Evolutionary conservation across 345 rosid genomes (phyloP), one percentile per base, ranked within the genome.

Genomic region (Camelina sativa): DNA sequence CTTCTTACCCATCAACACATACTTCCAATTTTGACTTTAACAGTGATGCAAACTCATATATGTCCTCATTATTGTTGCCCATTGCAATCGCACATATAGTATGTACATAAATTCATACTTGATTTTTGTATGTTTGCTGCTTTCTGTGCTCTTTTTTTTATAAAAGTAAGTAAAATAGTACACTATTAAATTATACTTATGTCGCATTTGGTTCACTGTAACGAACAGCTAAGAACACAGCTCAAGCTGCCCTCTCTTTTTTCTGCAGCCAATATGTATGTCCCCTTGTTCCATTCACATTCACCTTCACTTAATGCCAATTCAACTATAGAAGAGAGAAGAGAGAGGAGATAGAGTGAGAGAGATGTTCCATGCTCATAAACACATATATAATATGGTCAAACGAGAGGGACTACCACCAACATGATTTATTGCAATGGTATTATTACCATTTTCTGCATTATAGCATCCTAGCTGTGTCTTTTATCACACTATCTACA

Each of bases 231-330:
- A 76, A 76, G 64, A 62, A 35, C 64, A 6, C 71, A 62, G 53
- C 75, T 70, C 75, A 60, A 70, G 15, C 75, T 62, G 71, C 71
- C 60, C 60, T 63, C 69, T 62, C 23, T 46, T 76, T 62, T 62
- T n/a, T 62, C 71, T 76, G 75, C 71, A 76, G 43, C 59, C 60
- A 69, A 47, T 47, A 44, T 54, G 40, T 46, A 35, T 69, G 80
- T 76, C 66, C 80, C 80, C 71, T 62, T 69, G 66, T 64, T 47
- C 8, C 23, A 52, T 48, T 65, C 58, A 30, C 61, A 51, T 68
- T 60, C 47, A 75, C 40, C 35, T 62, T 56, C 71, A 70, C 60
- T 62, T 69, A 51, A 69, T 76, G 70, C 57, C 51, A 62, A 8
- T 37, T n/a, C 1, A 16, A 30, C 8, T 2, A 35, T 8, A 16